Base-by-base conservation (phyloP, 2,329 filamentous ascomycete genomes). In the Mycosphaerella sp. region DNA sequence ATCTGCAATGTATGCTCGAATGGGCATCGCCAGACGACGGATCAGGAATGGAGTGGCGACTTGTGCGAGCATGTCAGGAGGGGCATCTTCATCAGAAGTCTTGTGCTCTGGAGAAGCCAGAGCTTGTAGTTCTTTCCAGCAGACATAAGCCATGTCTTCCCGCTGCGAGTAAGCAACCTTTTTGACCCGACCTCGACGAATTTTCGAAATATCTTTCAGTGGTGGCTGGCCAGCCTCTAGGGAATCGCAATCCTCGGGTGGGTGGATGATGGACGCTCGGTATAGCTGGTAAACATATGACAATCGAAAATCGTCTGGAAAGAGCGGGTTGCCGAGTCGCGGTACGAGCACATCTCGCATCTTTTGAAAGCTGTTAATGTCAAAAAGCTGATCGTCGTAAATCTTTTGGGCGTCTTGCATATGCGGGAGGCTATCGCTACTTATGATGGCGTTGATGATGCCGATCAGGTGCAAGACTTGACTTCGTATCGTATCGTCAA, bases 1-100 rank as follows among this genome's bases (percentile, higher is more conserved):
- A 69, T 98, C 93, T 3, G 90, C 87, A 44, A 95, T 84, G 67
- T 95, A 97, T 0, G 85, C 78, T 53, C 89, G 84, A n/a, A 97
- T 73, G 0, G 88, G 84, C 12, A 95, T 76, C 0, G 87, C 89
- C 10, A 87, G 83, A 2, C 93, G 84, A 1, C 95, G 75, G 43
- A 97, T 85, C 2, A 97, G 78, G 64, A 89, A 92, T 0, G 89
- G 89, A 0, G 88, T 85, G 0, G 85, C 82, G 3, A 86, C 86
- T 66, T 83, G 80, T 0, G 92, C 87, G 12, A 97, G 81, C n/a
- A 68, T 72, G 40, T 78, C 73, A n/a, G 78, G 72, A 14, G 75
- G 73, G 2, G 21, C 21, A 2, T 80, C 40, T 1, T 29, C 26
- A 4, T 29, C 26, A 29, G 26, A 29, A 10, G 54, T 54, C 11